phyloP scores from a whole-genome alignment of 164 flowering plant species.

The Annona cherimola region DNA sequence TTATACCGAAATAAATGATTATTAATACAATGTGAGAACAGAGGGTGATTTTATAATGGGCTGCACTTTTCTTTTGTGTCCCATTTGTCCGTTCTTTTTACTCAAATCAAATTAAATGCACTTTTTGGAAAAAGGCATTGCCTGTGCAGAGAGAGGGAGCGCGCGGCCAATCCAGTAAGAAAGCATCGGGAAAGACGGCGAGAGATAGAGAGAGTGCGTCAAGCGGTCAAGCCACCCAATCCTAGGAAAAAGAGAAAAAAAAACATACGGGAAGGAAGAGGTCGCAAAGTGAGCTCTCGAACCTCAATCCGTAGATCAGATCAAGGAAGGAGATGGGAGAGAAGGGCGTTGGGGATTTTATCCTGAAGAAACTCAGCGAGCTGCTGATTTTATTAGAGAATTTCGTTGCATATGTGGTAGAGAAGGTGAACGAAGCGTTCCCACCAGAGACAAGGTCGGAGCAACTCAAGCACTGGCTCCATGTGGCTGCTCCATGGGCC shows the following conservation, averaged over 20 bases:
- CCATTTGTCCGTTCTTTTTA: too few relatives aligned
- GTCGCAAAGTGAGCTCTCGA: background rate
- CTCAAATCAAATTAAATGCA: too few relatives aligned
- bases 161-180: too few relatives aligned
- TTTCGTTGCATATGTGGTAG: constrained; percentile 5
- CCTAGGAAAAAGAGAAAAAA: background rate
- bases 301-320: background rate
- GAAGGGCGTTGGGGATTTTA: background rate
- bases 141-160: too few relatives aligned
- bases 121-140: too few relatives aligned
- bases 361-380: constrained; percentile 2
- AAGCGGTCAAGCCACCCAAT: background rate
- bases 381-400: constrained; percentile 11
- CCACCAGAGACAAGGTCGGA: constrained; percentile 27
- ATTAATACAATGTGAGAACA: too few relatives aligned
- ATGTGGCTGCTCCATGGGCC: background rate
- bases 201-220: background rate
- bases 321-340: background rate
- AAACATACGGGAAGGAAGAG: background rate
- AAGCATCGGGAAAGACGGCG: background rate
- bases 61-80: too few relatives aligned
- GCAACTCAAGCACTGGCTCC: constrained; percentile 21
- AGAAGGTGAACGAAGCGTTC: constrained; percentile 15
- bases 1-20: too few relatives aligned
- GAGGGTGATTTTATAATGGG: too few relatives aligned